Conservation (phyloP, 345 rosid genomes). For the Murraya paniculata region DNA sequence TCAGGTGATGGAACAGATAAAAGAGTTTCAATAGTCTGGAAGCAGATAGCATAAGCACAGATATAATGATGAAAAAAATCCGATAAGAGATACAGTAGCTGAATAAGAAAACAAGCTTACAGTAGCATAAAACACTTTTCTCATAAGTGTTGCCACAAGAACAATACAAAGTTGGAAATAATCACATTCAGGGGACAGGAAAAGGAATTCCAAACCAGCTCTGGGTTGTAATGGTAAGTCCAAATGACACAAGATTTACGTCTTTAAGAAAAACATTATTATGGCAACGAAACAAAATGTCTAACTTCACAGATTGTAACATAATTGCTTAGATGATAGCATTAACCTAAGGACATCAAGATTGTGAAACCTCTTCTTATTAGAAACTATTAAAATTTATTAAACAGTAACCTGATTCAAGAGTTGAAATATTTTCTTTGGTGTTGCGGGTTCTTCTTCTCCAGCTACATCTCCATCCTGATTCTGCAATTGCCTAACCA, state of each 20-base stretch:
- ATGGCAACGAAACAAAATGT: not conserved
- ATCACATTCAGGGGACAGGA: conserved; percentile 1
- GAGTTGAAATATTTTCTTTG: conserved; percentile 68
- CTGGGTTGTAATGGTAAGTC: not conserved
- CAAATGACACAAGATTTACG: not conserved
- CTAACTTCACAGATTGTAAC: not conserved
- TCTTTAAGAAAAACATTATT: not conserved
- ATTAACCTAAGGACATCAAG: not conserved
- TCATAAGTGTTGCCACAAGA: not conserved
- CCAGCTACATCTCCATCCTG: conserved; percentile 67
- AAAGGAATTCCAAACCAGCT: conserved; percentile 5
- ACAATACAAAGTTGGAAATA: not conserved
- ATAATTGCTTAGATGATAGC: not conserved
- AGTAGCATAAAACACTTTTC: not conserved
- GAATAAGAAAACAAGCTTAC: not conserved
- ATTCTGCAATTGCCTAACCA: conserved; percentile 66
- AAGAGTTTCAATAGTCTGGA: conserved; percentile 71
- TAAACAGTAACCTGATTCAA: conserved; percentile 58
- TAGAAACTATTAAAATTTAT: conserved; percentile 1
- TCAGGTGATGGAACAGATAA: conserved; percentile 73
- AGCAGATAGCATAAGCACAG: conserved; percentile 9
- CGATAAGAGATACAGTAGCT: not conserved
- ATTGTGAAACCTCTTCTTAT: not conserved
- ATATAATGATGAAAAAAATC: not conserved
- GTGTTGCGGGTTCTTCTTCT: conserved; percentile 59